These are phyloP conservation scores for Agrostemma githago DNA, from an alignment of 148 eudicot genomes.

Conservation along the genomic window DNA sequence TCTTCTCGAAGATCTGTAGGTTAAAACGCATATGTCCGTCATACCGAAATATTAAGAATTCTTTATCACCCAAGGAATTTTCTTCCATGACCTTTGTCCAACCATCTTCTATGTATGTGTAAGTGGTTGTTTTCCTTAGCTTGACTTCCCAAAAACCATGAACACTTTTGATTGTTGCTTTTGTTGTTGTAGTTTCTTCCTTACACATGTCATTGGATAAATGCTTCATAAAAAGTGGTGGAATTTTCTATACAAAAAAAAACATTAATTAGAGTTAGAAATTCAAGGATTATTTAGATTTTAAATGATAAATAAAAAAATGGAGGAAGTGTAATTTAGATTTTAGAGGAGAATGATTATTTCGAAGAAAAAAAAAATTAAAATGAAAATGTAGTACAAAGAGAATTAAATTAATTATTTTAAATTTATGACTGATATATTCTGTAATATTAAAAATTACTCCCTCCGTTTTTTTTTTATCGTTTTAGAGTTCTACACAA, in stretches of 20 bases:
- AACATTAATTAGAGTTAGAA: neutral
- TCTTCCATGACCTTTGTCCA: constrained; percentile 14
- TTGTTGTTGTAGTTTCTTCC: neutral
- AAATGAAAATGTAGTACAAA: no score
- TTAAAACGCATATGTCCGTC: constrained; percentile 16
- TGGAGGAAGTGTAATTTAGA: no score
- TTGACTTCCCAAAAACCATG: neutral
- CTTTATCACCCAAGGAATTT: constrained; percentile 3
- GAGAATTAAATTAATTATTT: no score
- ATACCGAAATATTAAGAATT: constrained; percentile 13
- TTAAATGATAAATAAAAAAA: no score
- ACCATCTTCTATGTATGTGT: constrained; percentile 12
- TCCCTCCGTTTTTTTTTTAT: no score
- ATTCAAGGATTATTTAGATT: neutral
- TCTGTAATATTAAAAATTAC: no score
- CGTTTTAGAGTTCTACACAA: no score
- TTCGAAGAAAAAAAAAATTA: no score
- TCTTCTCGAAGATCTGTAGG: constrained; percentile 12
- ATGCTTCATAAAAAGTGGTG: constrained; percentile 11
- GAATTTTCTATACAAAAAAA: neutral
- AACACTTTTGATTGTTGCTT: constrained; percentile 5
- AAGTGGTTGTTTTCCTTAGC: neutral
- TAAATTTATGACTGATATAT: no score
- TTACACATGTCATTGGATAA: constrained; percentile 5
- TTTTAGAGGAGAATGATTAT: no score